These are phyloP conservation scores for Melampsora americana DNA, from an alignment of 1,284 basidiomycete genomes.

Conservation along the genomic window DNA sequence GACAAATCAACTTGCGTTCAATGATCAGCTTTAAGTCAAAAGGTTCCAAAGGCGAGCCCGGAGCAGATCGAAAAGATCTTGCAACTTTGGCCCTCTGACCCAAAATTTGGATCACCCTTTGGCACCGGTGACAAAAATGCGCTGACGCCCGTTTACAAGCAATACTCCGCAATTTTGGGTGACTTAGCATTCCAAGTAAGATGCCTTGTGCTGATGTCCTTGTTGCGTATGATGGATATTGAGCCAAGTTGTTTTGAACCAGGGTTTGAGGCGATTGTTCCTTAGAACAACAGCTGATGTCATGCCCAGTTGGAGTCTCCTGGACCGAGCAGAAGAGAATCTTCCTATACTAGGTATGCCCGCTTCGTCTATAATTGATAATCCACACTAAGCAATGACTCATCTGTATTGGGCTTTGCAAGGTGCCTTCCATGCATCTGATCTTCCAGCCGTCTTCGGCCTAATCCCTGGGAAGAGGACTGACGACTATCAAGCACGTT, in stretches of 20 bases:
- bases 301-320: slow-evolving; percentile 34
- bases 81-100: slow-evolving; percentile 31
- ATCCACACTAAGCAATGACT: no score
- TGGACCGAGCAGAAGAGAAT: slow-evolving; percentile 18
- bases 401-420: no score
- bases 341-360: slow-evolving; percentile 18
- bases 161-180: slow-evolving; percentile 34
- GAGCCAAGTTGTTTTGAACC: background rate
- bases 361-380: background rate
- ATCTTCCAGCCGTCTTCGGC: slow-evolving; percentile 25
- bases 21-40: slow-evolving; percentile 1
- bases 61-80: slow-evolving; percentile 21
- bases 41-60: slow-evolving; percentile 10
- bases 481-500: slow-evolving; percentile 28
- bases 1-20: no score
- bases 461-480: slow-evolving; percentile 4
- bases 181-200: slow-evolving; percentile 35
- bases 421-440: slow-evolving; percentile 39
- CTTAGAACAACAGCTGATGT: background rate
- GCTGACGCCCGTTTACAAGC: slow-evolving; percentile 35
- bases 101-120: slow-evolving; percentile 29
- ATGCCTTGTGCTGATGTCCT: background rate
- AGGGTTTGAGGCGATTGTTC: slow-evolving; percentile 23
- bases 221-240: background rate
- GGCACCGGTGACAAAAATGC: slow-evolving; percentile 18